Evolutionary conservation across 163 green algal genomes (phyloP), one percentile per base, ranked within the genome.

Genomic region (Volvox carteri): DNA sequence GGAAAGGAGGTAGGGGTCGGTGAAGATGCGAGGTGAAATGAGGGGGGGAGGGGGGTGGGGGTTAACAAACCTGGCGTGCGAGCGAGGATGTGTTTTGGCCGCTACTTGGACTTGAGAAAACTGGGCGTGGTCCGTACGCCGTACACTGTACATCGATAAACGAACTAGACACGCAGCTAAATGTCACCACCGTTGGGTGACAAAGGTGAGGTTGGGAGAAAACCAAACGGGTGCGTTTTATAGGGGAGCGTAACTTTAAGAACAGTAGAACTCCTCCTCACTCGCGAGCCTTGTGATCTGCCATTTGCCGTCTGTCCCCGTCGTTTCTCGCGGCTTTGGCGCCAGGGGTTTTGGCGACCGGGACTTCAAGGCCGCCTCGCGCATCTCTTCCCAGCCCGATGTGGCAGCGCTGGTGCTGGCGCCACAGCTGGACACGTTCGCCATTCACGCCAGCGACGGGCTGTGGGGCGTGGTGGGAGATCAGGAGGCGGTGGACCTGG

Each of bases 371-470:
- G 52, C 84, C 4, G 21, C 3, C n/a, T 39, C 52, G 35, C 86
- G 91, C 35, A 85, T 93, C 37, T 81, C 23, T 19, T 16, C 80
- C 11, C 74, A 86, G 52, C 90, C 90, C 16, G 90, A 93, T 23
- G 86, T 93, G 67, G 73, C 78, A 8, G 75, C 65, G 28, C 2
- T 75, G n/a, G 37, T 83, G 68, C 90, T 92, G 54, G 78, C 81
- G 70, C 84, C 77, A 5, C 50, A n/a, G 14, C 88, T 93, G 0
- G 97, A 99, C 84, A 86, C 94, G 30, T 97, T 97, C 86, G 33
- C 97, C 14, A 81, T 99, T 23, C 86, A 97, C 46, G 97, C 95
- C 60, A 96, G 88, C 41, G 97, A 99, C 85, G 97, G 97, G 9
- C 86, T 99, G 83, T 99, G 96, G 96, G 97, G 98, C 54, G 90